These are phyloP conservation scores for Blastocystis sp. DNA, from an alignment of 352 stramenopile species.

Conservation along the genomic window DNA sequence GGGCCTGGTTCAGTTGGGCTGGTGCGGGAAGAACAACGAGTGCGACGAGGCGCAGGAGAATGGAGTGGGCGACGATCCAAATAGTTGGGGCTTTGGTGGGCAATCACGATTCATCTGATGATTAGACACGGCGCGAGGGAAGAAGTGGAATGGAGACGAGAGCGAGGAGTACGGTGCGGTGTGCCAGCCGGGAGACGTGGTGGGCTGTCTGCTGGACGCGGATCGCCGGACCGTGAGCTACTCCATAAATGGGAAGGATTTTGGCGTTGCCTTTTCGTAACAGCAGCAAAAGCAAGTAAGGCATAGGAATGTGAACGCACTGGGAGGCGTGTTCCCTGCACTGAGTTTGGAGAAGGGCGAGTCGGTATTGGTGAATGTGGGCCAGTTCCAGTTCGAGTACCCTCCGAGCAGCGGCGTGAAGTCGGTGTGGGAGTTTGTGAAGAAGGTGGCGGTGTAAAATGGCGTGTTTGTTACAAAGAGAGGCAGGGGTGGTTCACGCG, in stretches of 20 bases:
- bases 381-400: constrained; percentile 67
- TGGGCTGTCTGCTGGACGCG: constrained; percentile 49
- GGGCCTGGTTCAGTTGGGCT: constrained; percentile 56
- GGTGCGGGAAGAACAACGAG: neutral
- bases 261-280: constrained; percentile 50
- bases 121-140: constrained; percentile 39
- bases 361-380: constrained; percentile 63
- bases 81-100: constrained; percentile 61
- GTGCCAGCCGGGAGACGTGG: constrained; percentile 40
- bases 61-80: constrained; percentile 53
- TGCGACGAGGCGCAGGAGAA: constrained; percentile 55
- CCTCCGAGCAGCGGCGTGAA: neutral
- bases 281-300: neutral
- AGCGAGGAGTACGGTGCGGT: constrained; percentile 30
- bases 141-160: constrained; percentile 66
- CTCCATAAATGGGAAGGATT: constrained; percentile 57
- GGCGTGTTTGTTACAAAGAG: neutral
- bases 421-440: constrained; percentile 66
- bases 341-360: constrained; percentile 69
- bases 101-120: neutral
- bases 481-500: neutral
- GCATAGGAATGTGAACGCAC: constrained; percentile 9
- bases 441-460: constrained; percentile 45
- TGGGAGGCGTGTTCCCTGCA: constrained; percentile 53
- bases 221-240: constrained; percentile 41